These are phyloP conservation scores for Coffea humblotiana DNA, from an alignment of 305 asterid genomes.

Conservation along the genomic window DNA sequence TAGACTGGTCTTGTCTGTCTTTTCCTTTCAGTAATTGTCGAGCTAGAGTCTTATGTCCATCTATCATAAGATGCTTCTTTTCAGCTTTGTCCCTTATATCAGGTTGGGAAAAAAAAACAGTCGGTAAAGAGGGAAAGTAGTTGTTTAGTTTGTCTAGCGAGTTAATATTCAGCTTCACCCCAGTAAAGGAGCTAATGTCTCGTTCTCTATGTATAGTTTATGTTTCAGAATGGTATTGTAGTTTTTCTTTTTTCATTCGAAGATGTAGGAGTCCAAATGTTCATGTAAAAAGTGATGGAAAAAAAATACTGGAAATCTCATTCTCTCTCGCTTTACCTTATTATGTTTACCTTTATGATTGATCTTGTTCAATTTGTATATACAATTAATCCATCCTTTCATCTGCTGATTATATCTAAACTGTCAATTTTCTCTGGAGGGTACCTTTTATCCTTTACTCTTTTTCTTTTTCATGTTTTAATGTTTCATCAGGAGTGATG, in stretches of 20 bases:
- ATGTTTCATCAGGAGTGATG: not conserved
- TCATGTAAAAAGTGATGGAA: constrained; percentile 4
- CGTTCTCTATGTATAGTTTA: not conserved
- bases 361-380: not conserved
- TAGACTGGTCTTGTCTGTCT: constrained; percentile 3
- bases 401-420: not conserved
- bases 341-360: not conserved
- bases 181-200: not conserved
- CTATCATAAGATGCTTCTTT: constrained; percentile 18
- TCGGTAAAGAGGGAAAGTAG: not conserved
- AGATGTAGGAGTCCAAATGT: not conserved
- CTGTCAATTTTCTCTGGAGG: not conserved
- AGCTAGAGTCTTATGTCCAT: not conserved
- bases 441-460: not conserved
- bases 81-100: constrained; percentile 15
- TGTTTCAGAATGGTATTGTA: not conserved
- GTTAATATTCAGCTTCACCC: not conserved
- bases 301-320: not conserved
- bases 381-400: not conserved
- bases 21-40: constrained; percentile 9
- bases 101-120: constrained; percentile 7
- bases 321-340: not conserved
- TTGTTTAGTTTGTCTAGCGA: not conserved
- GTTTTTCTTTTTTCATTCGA: constrained; percentile 7
- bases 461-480: not conserved